phyloP scores from a whole-genome alignment of 1,284 basidiomycete genomes.

The Ganoderma resinaceum region DNA sequence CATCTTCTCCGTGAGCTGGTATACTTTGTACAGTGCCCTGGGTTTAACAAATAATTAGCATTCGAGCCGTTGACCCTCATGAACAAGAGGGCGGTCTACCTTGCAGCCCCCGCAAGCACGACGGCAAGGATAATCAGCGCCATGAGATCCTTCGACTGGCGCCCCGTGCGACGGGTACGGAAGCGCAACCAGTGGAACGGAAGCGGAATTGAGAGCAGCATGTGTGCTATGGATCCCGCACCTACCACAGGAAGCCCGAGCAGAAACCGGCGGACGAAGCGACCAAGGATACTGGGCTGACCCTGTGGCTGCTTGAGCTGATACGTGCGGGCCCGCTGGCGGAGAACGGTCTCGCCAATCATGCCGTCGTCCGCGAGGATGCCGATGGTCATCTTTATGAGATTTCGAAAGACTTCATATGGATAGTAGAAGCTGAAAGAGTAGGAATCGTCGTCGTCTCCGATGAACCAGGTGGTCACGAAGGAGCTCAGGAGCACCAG shows the following conservation, averaged over 20 bases:
- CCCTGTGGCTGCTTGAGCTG: slow-evolving; percentile 24
- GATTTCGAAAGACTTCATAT: slow-evolving; percentile 62
- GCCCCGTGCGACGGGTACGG: slow-evolving; percentile 60
- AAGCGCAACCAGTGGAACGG: slow-evolving; percentile 73
- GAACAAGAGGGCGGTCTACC: slow-evolving; percentile 49
- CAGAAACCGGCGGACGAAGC: slow-evolving; percentile 70
- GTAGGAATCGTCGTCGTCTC: slow-evolving; percentile 48
- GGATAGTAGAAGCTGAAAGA: slow-evolving; percentile 59
- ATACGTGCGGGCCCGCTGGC: slow-evolving; percentile 21
- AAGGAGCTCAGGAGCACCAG: slow-evolving; percentile 77
- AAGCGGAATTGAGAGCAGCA: slow-evolving; percentile 67
- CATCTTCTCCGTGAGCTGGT: slow-evolving; percentile 63
- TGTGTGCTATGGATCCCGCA: slow-evolving; percentile 75
- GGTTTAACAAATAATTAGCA: not conserved
- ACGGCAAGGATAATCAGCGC: slow-evolving; percentile 68
- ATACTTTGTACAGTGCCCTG: slow-evolving; percentile 76
- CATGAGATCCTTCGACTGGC: slow-evolving; percentile 62
- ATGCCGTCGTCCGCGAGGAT: slow-evolving; percentile 64
- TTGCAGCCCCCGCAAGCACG: slow-evolving; percentile 67
- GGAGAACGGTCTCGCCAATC: slow-evolving; percentile 46
- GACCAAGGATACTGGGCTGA: slow-evolving; percentile 55
- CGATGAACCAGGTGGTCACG: slow-evolving; percentile 69
- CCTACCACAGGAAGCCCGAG: slow-evolving; percentile 80
- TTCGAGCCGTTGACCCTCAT: not conserved
- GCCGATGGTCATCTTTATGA: slow-evolving; percentile 68